These are phyloP conservation scores for Fusarium armeniacum DNA, from an alignment of 2,329 filamentous ascomycete species.

Conservation along the genomic window DNA sequence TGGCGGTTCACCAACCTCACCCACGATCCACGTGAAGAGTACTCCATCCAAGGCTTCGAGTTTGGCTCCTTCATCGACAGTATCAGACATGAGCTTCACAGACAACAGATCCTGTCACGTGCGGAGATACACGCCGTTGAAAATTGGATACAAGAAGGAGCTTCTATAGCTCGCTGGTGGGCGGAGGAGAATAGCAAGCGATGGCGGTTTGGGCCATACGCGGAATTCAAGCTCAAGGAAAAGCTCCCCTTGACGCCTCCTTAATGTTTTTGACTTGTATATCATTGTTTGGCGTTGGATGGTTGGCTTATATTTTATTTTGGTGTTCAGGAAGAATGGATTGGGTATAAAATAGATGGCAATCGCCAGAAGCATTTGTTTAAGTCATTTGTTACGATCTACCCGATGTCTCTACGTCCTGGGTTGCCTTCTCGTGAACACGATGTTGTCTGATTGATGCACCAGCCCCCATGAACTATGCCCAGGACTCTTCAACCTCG, in stretches of 20 bases:
- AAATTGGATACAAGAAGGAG: conserved; percentile 52
- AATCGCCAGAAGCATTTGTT: not conserved
- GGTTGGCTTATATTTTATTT: not conserved
- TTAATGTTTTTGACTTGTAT: not conserved
- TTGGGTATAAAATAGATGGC: not conserved
- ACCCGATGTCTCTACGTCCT: not conserved
- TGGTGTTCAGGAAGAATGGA: not conserved
- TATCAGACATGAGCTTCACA: conserved; percentile 41
- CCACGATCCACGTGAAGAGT: conserved; percentile 47
- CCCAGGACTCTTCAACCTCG: not conserved
- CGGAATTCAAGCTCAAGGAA: conserved; percentile 4
- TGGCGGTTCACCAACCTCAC: conserved; percentile 53
- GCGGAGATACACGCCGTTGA: conserved; percentile 38
- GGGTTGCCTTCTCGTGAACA: not conserved
- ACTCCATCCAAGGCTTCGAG: conserved; percentile 48
- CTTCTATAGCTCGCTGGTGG: conserved; percentile 54
- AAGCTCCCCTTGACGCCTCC: conserved; percentile 1
- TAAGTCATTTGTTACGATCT: not conserved
- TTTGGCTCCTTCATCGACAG: conserved; percentile 45
- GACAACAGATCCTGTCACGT: conserved; percentile 4
- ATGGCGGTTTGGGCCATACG: conserved; percentile 50
- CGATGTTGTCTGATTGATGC: not conserved
- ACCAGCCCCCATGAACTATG: not conserved
- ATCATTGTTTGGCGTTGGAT: conserved; percentile 8
- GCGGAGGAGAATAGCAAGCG: conserved; percentile 54